Evolutionary conservation across 768 basidiomycete species (phyloP).

Genomic region (Psilocybe cubensis): DNA sequence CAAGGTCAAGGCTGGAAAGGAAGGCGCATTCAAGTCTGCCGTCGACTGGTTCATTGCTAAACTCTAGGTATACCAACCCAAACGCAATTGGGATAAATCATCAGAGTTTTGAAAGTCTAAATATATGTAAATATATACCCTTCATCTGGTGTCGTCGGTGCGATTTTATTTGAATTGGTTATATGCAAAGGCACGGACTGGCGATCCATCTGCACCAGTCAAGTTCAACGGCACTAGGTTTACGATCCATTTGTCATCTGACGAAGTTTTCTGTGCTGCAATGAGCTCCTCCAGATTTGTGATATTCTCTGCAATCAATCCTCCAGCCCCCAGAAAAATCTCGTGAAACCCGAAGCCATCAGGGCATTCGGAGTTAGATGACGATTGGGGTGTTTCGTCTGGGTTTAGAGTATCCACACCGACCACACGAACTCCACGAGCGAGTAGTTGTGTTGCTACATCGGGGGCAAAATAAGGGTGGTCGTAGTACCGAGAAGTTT

Average conservation of each 20-base stretch:
- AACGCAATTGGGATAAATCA: background rate
- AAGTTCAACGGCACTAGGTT: conserved; percentile 63
- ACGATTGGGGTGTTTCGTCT: conserved; percentile 57
- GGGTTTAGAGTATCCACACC: conserved; percentile 71
- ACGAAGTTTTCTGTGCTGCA: conserved; percentile 6
- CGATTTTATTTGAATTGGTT: background rate
- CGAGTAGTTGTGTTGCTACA: conserved; percentile 52
- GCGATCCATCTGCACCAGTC: conserved; percentile 66
- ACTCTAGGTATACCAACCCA: conserved; percentile 10
- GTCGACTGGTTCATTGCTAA: conserved; percentile 54
- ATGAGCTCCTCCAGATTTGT: conserved; percentile 51
- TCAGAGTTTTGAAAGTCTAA: background rate
- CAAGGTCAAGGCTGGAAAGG: conserved; percentile 61
- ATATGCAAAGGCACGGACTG: conserved; percentile 69
- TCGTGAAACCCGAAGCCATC: conserved; percentile 60
- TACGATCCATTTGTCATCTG: conserved; percentile 39
- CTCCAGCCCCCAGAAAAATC: conserved; percentile 59
- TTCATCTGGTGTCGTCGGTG: background rate
- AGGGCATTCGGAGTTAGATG: conserved; percentile 31
- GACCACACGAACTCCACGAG: conserved; percentile 56
- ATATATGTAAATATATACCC: background rate
- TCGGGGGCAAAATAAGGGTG: conserved; percentile 66
- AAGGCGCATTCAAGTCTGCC: conserved; percentile 60
- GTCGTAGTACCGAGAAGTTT: conserved; percentile 50
- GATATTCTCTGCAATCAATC: conserved; percentile 75